Evolutionary conservation across 371 early-diverging fungal genomes (phyloP), one percentile per base, ranked within the genome.

Genomic region (Lichtheimia ramosa): DNA sequence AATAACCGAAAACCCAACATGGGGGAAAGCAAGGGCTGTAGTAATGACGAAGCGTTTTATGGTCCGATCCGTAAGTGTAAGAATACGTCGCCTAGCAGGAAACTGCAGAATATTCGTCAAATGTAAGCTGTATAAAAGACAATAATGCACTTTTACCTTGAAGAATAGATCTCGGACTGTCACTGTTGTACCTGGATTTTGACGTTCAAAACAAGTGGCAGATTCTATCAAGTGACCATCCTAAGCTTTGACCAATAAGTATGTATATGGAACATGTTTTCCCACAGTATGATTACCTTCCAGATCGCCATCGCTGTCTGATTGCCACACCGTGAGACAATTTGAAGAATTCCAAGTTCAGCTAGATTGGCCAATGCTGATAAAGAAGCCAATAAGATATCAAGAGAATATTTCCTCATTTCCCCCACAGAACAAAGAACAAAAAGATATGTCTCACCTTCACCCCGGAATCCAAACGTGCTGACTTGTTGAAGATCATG

Each of bases 381-480:
- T 25, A 5, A 25, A 51, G 27, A 25, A 27, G 23, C 16, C 28
- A 21, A 53, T 53, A 39, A 53, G 53, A n/a, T 18, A 39, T 40
- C 3, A 16, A 50, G 50, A 50, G 16, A 21, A 50, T 50, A 1
- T 16, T 23, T 20, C 14, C 16, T 8, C 34, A 5, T 50, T 46
- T 42, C 23, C 39, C n/a, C 16, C 18, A 56, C 54, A 51, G 16
- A 28, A 40, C 39, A 34, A 48, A 34, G 28, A 49, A 46, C 16
- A 43, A 41, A 28, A 43, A 25, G 46, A 42, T n/a, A n/a, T 21
- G 46, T 56, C 18, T 24, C 49, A 86, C 89, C 88, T 85, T 89
- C 86, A 2, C 91, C 91, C 3, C 88, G 79, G 54, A 83, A 90
- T n/a, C 91, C 91, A 72, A 81, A 87, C 1, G 88, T 79, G 6